Conservation (phyloP, 176 grass and related monocot genomes). For the Carex myosuroides region DNA sequence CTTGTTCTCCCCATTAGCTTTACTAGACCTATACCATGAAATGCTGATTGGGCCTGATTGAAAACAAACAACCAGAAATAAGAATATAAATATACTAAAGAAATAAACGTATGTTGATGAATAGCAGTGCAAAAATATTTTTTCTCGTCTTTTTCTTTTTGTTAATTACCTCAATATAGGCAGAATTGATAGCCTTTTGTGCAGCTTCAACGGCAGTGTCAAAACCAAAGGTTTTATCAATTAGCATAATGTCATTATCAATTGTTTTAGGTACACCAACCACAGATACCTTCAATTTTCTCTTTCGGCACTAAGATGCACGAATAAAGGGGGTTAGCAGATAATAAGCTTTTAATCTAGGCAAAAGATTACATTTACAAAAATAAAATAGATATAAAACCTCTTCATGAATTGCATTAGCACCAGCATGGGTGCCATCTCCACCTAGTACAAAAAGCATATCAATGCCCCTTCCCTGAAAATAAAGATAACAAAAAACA, state of each 20-base stretch:
- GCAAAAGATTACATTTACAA: neutral
- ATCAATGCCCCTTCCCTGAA: conserved; percentile 81
- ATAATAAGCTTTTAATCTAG: neutral
- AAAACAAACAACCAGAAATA: conserved; percentile 9
- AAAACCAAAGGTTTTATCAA: conserved; percentile 99
- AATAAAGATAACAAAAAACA: conserved; percentile 18
- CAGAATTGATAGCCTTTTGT: conserved; percentile 95
- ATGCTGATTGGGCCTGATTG: conserved; percentile 76
- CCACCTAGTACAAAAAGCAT: conserved; percentile 95
- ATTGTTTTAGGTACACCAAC: conserved; percentile 88
- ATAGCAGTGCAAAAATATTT: neutral
- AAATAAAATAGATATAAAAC: conserved; percentile 30
- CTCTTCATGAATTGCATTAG: conserved; percentile 90
- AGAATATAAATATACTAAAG: neutral
- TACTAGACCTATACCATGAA: conserved; percentile 88
- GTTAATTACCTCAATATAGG: conserved; percentile 84
- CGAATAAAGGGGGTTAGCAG: conserved; percentile 9
- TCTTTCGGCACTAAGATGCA: conserved; percentile 59
- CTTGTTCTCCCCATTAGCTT: conserved; percentile 98
- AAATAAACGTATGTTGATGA: neutral
- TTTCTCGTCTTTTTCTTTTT: neutral
- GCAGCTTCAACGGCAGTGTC: conserved; percentile 98
- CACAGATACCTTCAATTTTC: conserved; percentile 84
- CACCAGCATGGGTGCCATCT: conserved; percentile 97
- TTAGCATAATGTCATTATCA: conserved; percentile 96